Evolutionary conservation across 192 early-diverging fungal species (phyloP).

Genomic region (Umbelopsis isabellina): DNA sequence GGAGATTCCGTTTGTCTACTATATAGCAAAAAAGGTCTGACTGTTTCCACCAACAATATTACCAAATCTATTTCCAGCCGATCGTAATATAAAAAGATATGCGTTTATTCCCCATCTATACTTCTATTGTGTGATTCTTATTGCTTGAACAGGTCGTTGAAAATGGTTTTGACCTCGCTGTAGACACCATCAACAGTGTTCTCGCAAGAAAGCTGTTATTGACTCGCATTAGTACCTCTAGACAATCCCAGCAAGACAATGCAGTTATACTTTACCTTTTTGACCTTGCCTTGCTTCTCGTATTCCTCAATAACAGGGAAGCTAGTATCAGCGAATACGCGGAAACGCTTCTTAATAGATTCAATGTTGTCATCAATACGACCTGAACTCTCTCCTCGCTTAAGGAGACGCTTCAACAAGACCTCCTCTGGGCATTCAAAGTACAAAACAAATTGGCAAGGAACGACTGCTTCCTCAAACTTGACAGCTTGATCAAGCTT

Average conservation of each 20-base stretch:
- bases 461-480: constrained; percentile 86
- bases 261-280: constrained; percentile 55
- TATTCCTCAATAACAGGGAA: constrained; percentile 92
- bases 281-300: constrained; percentile 76
- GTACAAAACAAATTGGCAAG: constrained; percentile 80
- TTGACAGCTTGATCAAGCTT: constrained; percentile 90
- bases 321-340: constrained; percentile 79
- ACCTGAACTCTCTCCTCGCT: constrained; percentile 94
- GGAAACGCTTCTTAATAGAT: constrained; percentile 95
- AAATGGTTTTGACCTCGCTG: constrained; percentile 57
- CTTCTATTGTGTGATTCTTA: neutral
- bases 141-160: constrained; percentile 52
- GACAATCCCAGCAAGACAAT: neutral
- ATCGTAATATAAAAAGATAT: neutral
- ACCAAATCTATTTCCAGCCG: neutral
- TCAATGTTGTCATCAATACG: constrained; percentile 95
- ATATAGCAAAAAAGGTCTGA: neutral
- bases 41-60: neutral
- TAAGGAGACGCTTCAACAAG: constrained; percentile 87
- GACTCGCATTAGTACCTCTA: neutral
- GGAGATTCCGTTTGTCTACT: neutral
- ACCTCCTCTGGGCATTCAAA: constrained; percentile 95
- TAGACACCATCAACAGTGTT: constrained; percentile 73
- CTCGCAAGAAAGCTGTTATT: constrained; percentile 43
- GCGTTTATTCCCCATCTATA: neutral